These are phyloP conservation scores for Globisporangium cystogenes DNA, from an alignment of 352 stramenopile species.

Conservation along the genomic window DNA sequence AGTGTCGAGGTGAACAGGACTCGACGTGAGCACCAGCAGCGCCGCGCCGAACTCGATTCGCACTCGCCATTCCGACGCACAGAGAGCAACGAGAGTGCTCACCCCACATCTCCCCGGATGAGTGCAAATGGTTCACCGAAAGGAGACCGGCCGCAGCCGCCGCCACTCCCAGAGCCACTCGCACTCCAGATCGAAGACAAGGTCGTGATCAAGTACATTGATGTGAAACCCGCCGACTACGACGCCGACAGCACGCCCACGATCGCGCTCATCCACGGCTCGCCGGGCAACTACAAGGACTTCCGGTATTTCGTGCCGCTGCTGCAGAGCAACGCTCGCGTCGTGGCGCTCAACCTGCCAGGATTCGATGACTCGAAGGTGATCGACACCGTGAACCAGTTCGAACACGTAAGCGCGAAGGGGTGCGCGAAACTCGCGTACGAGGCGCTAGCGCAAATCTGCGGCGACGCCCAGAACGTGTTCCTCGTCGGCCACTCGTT, in stretches of 20 bases:
- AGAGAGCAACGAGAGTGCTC: too few relatives aligned
- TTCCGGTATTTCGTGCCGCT: constrained; percentile 59
- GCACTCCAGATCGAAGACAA: constrained; percentile 17
- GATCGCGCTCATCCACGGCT: constrained; percentile 48
- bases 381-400: constrained; percentile 15
- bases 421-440: constrained; percentile 15
- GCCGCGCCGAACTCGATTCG: too few relatives aligned
- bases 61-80: too few relatives aligned
- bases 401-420: constrained; percentile 14
- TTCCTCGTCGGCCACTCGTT: constrained; percentile 13
- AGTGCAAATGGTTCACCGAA: too few relatives aligned
- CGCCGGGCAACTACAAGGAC: constrained; percentile 54
- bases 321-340: constrained; percentile 32
- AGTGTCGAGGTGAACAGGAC: too few relatives aligned
- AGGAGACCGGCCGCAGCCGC: background rate
- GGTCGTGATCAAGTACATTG: constrained; percentile 37
- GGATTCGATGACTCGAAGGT: constrained; percentile 37
- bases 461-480: constrained; percentile 6
- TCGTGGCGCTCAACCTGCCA: constrained; percentile 54
- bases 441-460: constrained; percentile 18
- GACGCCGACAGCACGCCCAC: constrained; percentile 14
- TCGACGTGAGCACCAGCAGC: too few relatives aligned
- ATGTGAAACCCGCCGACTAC: constrained; percentile 9
- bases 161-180: background rate
- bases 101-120: too few relatives aligned